These are phyloP conservation scores for Stachybotrys echinatus DNA, from an alignment of 2,329 filamentous ascomycete species.

Conservation along the genomic window DNA sequence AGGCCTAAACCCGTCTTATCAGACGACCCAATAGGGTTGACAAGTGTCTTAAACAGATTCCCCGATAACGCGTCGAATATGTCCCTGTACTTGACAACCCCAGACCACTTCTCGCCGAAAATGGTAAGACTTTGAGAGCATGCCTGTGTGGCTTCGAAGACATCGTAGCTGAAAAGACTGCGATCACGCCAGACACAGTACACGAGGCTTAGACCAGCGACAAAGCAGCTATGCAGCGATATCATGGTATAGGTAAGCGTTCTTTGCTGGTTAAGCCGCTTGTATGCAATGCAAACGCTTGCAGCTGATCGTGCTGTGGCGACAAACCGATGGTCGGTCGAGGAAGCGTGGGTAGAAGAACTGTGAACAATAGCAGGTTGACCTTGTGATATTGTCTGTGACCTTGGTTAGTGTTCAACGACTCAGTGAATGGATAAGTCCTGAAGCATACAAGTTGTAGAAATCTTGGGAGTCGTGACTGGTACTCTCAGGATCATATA, in stretches of 20 bases:
- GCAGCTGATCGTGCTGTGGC: conserved; percentile 11
- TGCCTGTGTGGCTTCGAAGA: conserved; percentile 18
- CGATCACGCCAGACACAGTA: conserved; percentile 21
- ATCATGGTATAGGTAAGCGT: conserved; percentile 23
- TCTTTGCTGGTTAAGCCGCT: conserved; percentile 20
- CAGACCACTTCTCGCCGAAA: conserved; percentile 21
- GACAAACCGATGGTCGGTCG: conserved; percentile 14
- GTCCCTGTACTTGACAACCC: conserved; percentile 21
- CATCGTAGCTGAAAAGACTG: conserved; percentile 15
- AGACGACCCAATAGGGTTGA: conserved; percentile 4
- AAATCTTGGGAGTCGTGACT: conserved; percentile 18
- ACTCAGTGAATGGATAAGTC: no score
- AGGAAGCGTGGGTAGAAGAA: conserved; percentile 14
- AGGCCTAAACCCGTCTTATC: conserved; percentile 1
- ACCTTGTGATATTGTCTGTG: conserved; percentile 18
- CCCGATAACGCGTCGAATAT: conserved; percentile 19
- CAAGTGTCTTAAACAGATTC: conserved; percentile 15
- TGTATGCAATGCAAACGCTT: conserved; percentile 20
- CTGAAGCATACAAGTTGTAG: conserved; percentile 15
- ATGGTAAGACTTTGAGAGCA: conserved; percentile 20
- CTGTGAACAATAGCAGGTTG: conserved; percentile 15
- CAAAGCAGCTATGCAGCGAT: conserved; percentile 22
- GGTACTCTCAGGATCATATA: conserved; percentile 19
- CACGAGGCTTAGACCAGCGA: conserved; percentile 19
- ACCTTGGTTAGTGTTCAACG: neutral